Base-by-base conservation (phyloP, 2,329 filamentous ascomycete genomes). In the Calcarisporium arbuscula region DNA sequence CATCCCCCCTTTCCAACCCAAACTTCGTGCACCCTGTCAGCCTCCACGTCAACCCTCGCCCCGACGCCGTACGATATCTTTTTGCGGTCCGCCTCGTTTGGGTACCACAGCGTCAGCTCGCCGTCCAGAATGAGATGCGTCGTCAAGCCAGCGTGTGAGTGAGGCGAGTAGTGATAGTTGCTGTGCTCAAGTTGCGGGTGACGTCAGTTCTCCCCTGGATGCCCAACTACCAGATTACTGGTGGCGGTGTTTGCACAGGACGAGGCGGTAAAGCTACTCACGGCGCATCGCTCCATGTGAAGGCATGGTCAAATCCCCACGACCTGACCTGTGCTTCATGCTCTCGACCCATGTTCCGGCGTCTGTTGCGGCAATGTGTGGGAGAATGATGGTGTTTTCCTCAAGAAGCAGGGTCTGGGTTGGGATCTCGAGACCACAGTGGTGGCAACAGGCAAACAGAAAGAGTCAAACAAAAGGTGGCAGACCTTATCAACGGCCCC, bases 281-380 rank as follows among this genome's bases (percentile, higher is more conserved):
- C 80, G 79, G 75, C 16, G 66, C 61, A 56, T 86, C 82, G 7
- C 71, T 77, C 81, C 82, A 86, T 4, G 80, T 85, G 44, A 84
- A 84, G 50, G 84, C 80, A 32, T 77, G 67, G 4, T 54, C 46
- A 52, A 85, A 87, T 2, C 82, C 82, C 81, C 82, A 85, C 2
- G 72, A 74, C 22, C 67, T 67, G 18, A 86, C 81, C 49, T 82
- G 63, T 32, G 63, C 59, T 53, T 86, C 80, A 23, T 51, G 46
- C 23, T 50, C 40, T 17, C 41, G 48, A 18, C 38, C 46, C 57
- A 58, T 59, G 23, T 28, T 35, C 32, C 28, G 9, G 22, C 9
- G 22, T 10, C 22, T n/a, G 9, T 25, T 25, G 22, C n/a, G 22
- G 25, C 19, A 18, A n/a, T 23, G 30, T 23, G 30, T 29, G 30